Percentiles rank a stretch among this genome's conserved stretches.
phyloP scores from a whole-genome alignment of 2,329 filamentous ascomycete species.

The Apiospora sp. region DNA sequence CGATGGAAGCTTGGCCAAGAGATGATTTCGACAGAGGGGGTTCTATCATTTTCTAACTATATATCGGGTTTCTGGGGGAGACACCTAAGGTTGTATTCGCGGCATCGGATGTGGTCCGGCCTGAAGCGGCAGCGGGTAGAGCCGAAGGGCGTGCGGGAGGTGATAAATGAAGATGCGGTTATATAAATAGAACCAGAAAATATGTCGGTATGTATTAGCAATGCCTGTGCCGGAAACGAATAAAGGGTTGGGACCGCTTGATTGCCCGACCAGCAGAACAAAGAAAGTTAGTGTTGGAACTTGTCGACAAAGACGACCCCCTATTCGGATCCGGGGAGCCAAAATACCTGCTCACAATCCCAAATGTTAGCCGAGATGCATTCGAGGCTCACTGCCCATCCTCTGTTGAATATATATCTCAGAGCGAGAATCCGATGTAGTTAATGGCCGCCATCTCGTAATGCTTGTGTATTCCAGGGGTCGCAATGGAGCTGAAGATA shows the following conservation, averaged over 20 bases:
- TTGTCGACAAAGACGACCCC: not conserved
- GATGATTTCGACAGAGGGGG: no score
- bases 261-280: not conserved
- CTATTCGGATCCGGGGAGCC: no score
- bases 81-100: no score
- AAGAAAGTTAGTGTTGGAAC: not conserved
- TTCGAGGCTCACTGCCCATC: not conserved
- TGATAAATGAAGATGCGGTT: not conserved
- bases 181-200: no score
- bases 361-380: not conserved
- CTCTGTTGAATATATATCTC: not conserved
- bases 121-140: not conserved
- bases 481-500: slow-evolving; percentile 1
- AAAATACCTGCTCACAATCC: not conserved
- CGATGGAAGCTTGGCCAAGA: no score
- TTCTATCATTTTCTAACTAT: no score
- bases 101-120: no score
- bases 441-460: not conserved
- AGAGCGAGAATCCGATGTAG: not conserved
- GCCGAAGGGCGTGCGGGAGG: not conserved
- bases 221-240: not conserved
- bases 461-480: not conserved
- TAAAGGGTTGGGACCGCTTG: not conserved
- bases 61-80: no score
- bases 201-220: not conserved